Percentiles rank a stretch among this genome's conserved stretches.
These are phyloP conservation scores for Talinum fruticosum DNA, from an alignment of 148 eudicot species.

Conservation along the genomic window DNA sequence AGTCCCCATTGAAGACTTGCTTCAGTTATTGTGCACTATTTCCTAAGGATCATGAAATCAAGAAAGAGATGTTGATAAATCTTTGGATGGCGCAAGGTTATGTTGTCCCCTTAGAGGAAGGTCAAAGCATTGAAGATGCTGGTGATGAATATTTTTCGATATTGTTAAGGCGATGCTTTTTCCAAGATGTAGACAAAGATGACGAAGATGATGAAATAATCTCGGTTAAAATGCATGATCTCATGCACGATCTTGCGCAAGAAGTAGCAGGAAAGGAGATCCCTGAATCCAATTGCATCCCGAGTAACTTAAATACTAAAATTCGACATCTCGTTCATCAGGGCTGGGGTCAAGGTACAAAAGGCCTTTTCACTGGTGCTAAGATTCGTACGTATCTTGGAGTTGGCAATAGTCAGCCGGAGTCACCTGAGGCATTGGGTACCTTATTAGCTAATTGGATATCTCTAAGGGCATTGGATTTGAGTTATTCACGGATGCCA, in stretches of 20 bases:
- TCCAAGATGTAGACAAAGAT: slow-evolving; percentile 5
- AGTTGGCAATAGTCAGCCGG: no score
- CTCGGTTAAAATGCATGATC: not conserved
- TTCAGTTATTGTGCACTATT: slow-evolving; percentile 21
- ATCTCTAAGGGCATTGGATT: not conserved
- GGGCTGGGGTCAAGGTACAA: not conserved
- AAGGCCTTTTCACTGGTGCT: not conserved
- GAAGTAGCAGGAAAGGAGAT: not conserved
- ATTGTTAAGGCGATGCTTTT: slow-evolving; percentile 21
- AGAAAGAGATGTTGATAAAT: slow-evolving; percentile 2
- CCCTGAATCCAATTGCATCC: not conserved
- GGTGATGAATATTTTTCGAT: slow-evolving; percentile 18
- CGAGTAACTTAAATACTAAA: no score
- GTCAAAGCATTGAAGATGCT: slow-evolving; percentile 11
- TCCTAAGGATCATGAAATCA: slow-evolving; percentile 17
- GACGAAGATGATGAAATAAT: not conserved
- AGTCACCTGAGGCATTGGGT: no score
- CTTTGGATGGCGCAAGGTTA: slow-evolving; percentile 30
- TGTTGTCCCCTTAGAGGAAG: not conserved
- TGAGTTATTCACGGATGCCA: not conserved
- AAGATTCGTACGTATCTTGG: not conserved
- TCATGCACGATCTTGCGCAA: not conserved
- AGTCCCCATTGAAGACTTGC: slow-evolving; percentile 6
- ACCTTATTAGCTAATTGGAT: not conserved
- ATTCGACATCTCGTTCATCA: not conserved